Base-by-base conservation (phyloP, 2,329 filamentous ascomycete genomes). In the Hypoxylon sp. region DNA sequence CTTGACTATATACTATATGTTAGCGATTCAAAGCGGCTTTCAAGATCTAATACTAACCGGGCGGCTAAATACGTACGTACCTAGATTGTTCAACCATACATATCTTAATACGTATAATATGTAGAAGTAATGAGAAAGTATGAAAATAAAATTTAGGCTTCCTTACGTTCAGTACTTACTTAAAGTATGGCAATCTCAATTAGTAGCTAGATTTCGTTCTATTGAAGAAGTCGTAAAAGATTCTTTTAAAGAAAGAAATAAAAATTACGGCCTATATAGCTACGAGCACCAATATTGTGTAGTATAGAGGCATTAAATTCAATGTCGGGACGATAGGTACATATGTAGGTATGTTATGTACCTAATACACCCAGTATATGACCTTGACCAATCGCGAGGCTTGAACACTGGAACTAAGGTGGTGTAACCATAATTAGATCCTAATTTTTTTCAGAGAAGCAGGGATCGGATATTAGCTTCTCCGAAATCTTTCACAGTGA, bases 401-500 rank as follows among this genome's bases (percentile, higher is more conserved):
- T 38, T 25, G 3, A 58, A 36, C 32, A 28, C 48, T 55, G 38
- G 28, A 48, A 45, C 38, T 36, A 63, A 30, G 28, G 21, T 30
- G 4, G 38, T 43, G n/a, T 7, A 43, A 43, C 17, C 7, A 21
- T n/a, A n/a, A n/a, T n/a, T n/a, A 19, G 5, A 17, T 9, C 38
- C 38, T 14, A 14, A 9, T n/a, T n/a, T 10, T 17, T 17, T 19
- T 30, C 28, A 30, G 17, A 10, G 9, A 41, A 10, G 38, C 28
- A 38, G 28, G 19, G n/a, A 14, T 36, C 61, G 62, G 66, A 53
- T 52, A 56, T 58, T 60, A 30, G 49, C 64, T 68, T 49, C 10
- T 17, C 65, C 68, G 68, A 62, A 48, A 46, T 48, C 13, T 66
- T 61, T 52, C 52, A 45, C 30, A 25, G 21, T 61, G 51, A 41